Evolutionary conservation across 2,329 filamentous ascomycete species (phyloP).

Genomic region (Aphanocladium album): DNA sequence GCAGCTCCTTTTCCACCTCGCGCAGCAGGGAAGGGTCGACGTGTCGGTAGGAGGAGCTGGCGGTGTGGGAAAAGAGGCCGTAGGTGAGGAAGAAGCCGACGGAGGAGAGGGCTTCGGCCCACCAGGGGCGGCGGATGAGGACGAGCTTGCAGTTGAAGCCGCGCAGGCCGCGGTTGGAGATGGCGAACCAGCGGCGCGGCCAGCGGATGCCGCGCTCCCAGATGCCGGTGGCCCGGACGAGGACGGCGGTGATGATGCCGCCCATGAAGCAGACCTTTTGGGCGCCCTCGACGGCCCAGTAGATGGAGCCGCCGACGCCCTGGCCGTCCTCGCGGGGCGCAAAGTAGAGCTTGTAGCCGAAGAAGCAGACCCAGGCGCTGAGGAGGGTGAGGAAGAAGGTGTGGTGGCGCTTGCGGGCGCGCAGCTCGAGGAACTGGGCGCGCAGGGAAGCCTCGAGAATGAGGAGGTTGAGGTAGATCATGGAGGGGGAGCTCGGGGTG

Average conservation of each 20-base stretch:
- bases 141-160: constrained; percentile 97
- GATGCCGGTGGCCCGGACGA: constrained; percentile 93
- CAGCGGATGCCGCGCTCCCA: constrained; percentile 94
- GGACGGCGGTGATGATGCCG: constrained; percentile 76
- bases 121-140: constrained; percentile 76
- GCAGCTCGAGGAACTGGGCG: constrained; percentile 85
- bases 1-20: constrained; percentile 56
- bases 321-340: constrained; percentile 93
- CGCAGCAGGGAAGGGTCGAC: constrained; percentile 61
- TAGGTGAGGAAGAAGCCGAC: constrained; percentile 75
- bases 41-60: constrained; percentile 67
- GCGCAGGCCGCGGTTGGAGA: constrained; percentile 83
- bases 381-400: constrained; percentile 85
- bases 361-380: constrained; percentile 73
- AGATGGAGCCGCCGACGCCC: constrained; percentile 87
- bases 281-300: constrained; percentile 88
- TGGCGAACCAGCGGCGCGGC: constrained; percentile 85
- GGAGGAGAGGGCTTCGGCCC: constrained; percentile 69
- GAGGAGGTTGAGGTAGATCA: constrained; percentile 96
- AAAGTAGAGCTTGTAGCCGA: constrained; percentile 86
- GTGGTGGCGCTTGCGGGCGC: constrained; percentile 83
- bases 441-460: constrained; percentile 93
- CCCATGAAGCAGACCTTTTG: constrained; percentile 91
- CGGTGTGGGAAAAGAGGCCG: constrained; percentile 62
- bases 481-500: constrained; percentile 83